Base-by-base conservation (phyloP, 2,329 filamentous ascomycete species). In the Exophiala sp. region DNA sequence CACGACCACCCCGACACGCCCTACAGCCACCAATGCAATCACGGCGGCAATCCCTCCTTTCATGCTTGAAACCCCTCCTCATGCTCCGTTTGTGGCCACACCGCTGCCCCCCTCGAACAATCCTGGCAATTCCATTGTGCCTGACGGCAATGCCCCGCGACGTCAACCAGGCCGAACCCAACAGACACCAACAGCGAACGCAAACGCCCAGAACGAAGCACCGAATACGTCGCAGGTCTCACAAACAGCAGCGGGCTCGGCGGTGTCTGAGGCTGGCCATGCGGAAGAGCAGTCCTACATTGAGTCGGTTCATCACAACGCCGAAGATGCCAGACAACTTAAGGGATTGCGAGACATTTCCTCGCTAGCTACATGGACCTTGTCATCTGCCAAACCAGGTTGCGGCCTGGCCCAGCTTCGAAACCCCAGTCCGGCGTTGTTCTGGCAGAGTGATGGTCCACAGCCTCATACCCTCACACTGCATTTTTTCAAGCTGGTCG, bases 361-460 rank as follows among this genome's bases (percentile, higher is more conserved):
- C 46, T 80, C 78, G 1, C 72, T 83, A 18, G 80, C 80, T n/a
- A 81, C 78, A 24, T 83, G 80, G 80, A 82, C 78, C 5, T 77
- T 83, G 37, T 81, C 78, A 11, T 78, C 76, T 13, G 73, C 73
- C 52, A 83, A 83, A 62, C 80, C 80, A 3, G 79, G 79, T 58
- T 82, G 79, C 61, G 77, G 76, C 21, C 74, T 83, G 18, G 68
- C 75, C 1, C 79, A 81, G 52, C 73, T 83, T 1, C 78, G 79
- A 3, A 71, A 76, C 46, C 75, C 79, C 0, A 78, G 75, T 2
- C 75, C 77, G 0, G 63, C 66, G 3, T 72, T 76, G 27, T 83
- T 81, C 68, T 83, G 80, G 80, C 80, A 83, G 64, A 82, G 79
- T 9, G 80, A 83, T 61, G 80, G 80, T 2, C 80, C 80, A 0